These are phyloP conservation scores for Colletotrichum kahawae DNA, from an alignment of 2,329 filamentous ascomycete genomes.

Conservation along the genomic window DNA sequence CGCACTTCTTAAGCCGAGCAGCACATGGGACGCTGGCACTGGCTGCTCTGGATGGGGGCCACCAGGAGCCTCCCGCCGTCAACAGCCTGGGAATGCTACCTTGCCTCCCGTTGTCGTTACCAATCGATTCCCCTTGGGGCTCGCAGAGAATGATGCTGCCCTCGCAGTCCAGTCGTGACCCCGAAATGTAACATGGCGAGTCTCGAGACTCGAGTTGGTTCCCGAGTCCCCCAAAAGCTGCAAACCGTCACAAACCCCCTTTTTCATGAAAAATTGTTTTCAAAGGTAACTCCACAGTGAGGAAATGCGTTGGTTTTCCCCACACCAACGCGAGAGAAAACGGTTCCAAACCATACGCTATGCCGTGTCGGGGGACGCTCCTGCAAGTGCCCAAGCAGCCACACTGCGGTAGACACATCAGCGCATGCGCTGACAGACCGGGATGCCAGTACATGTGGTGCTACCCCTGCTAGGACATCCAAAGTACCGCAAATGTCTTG, in stretches of 20 bases:
- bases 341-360: conserved; percentile 6
- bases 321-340: conserved; percentile 15
- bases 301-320: conserved; percentile 20
- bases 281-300: conserved; percentile 7
- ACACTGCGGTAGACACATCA: conserved; percentile 4
- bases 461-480: not conserved
- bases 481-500: not conserved
- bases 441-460: not conserved
- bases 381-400: conserved; percentile 5
- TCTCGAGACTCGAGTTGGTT: not conserved
- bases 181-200: not conserved
- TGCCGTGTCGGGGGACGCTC: conserved; percentile 1
- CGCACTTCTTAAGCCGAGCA: not conserved
- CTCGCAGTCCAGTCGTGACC: not conserved
- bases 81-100: conserved; percentile 15
- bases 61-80: conserved; percentile 19
- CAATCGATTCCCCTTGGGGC: not conserved
- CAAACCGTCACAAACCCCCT: not conserved
- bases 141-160: not conserved
- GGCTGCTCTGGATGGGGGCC: conserved; percentile 8
- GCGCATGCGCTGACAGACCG: conserved; percentile 9
- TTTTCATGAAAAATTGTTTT: not conserved
- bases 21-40: not conserved
- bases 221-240: not conserved
- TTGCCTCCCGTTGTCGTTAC: conserved; percentile 1